A percentile compares a stretch with the other conserved stretches of the same genome.
These are phyloP conservation scores for Rhizopus sp. DNA, from an alignment of 371 early-diverging fungal genomes.

Conservation along the genomic window DNA sequence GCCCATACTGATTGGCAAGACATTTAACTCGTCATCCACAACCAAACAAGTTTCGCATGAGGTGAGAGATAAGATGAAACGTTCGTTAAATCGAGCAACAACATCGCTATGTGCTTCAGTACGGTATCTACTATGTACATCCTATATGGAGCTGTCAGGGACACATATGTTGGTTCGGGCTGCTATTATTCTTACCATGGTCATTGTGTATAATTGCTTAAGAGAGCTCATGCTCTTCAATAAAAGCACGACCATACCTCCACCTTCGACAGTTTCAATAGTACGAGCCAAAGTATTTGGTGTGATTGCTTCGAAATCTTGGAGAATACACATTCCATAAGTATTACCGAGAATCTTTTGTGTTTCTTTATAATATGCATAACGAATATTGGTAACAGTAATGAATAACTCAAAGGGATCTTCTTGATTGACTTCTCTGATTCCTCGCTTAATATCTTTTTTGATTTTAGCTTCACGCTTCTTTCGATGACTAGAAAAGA, in stretches of 20 bases:
- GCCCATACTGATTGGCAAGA: conserved; percentile 90
- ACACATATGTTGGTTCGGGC: neutral
- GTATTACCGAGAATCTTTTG: conserved; percentile 99
- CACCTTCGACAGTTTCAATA: conserved; percentile 99
- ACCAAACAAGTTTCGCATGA: conserved; percentile 92
- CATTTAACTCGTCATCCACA: conserved; percentile 96
- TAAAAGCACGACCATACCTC: conserved; percentile 95
- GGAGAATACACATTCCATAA: conserved; percentile 98
- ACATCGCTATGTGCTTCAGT: conserved; percentile 94
- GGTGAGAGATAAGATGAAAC: conserved; percentile 95
- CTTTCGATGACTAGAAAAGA: conserved; percentile 77
- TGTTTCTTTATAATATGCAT: conserved; percentile 98
- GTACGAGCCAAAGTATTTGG: conserved; percentile 98
- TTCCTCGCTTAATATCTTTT: conserved; percentile 87
- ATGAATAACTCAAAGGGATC: conserved; percentile 97
- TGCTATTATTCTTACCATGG: conserved; percentile 71
- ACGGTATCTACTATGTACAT: conserved; percentile 93
- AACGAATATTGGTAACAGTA: conserved; percentile 93
- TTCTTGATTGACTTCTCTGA: conserved; percentile 87
- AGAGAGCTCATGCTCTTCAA: conserved; percentile 93
- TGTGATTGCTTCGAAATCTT: conserved; percentile 99
- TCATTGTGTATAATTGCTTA: conserved; percentile 96
- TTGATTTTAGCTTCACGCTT: conserved; percentile 95
- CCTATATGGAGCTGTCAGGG: conserved; percentile 41
- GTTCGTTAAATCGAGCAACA: conserved; percentile 96